phyloP scores from a whole-genome alignment of 1,284 basidiomycete genomes.

The Ustilago hordei region DNA sequence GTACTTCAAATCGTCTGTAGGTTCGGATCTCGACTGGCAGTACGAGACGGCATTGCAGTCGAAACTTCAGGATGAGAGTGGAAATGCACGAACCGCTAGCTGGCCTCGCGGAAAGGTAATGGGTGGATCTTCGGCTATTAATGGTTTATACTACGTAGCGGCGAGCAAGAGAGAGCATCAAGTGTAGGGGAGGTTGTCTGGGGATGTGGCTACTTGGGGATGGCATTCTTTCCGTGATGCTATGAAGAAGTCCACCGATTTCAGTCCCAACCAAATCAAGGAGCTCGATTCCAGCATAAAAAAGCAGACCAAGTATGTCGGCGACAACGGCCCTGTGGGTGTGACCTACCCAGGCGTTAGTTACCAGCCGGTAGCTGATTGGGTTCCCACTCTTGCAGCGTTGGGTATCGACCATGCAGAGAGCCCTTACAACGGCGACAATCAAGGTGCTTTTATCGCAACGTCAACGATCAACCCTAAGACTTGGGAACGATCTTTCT shows the following conservation, averaged over 20 bases:
- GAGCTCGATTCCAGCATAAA: conserved; percentile 36
- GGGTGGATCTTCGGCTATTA: conserved; percentile 72
- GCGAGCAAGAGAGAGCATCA: conserved; percentile 64
- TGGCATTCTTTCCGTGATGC: conserved; percentile 51
- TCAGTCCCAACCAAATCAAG: conserved; percentile 29
- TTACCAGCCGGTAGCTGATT: conserved; percentile 53
- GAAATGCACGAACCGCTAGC: conserved; percentile 39
- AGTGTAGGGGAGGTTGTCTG: conserved; percentile 51
- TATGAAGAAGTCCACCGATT: conserved; percentile 59
- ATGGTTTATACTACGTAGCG: conserved; percentile 67
- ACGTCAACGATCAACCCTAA: conserved; percentile 55
- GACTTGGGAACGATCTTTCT: conserved; percentile 55
- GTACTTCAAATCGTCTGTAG: conserved; percentile 49
- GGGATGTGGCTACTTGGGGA: conserved; percentile 44
- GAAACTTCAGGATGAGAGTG: conserved; percentile 25
- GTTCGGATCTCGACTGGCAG: conserved; percentile 58
- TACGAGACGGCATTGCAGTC: conserved; percentile 40
- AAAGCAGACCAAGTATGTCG: conserved; percentile 44
- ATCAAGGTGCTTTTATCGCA: conserved; percentile 57
- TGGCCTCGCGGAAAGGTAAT: conserved; percentile 71
- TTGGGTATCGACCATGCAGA: conserved; percentile 29
- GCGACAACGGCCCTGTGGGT: conserved; percentile 50
- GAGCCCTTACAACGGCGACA: conserved; percentile 55
- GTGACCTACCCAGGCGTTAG: conserved; percentile 54
- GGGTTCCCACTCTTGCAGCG: conserved; percentile 43